A percentile compares a stretch with the other conserved stretches of the same genome.
Evolutionary conservation across 495 filamentous ascomycete species (phyloP).

Genomic region (Xylaria telfairii): DNA sequence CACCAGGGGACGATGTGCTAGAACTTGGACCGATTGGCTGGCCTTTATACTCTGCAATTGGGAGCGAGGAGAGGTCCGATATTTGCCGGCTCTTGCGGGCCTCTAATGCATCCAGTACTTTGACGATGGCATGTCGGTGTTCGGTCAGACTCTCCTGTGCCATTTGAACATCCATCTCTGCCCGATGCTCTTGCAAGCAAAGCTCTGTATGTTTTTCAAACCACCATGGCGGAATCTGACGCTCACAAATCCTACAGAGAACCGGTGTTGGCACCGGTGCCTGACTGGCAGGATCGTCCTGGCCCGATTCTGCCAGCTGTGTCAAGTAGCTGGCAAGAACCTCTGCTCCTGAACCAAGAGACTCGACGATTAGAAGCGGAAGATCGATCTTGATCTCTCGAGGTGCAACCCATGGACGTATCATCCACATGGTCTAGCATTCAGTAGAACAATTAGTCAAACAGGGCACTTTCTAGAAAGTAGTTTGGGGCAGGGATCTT

Average conservation of each 20-base stretch:
- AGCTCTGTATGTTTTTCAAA: conserved; percentile 98
- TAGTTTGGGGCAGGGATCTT: conserved; percentile 45
- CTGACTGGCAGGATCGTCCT: conserved; percentile 79
- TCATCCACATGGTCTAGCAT: conserved; percentile 97
- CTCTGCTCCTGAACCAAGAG: conserved; percentile 91
- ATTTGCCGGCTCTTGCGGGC: conserved; percentile 72
- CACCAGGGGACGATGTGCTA: conserved; percentile 63
- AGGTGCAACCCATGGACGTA: conserved; percentile 87
- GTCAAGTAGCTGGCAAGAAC: conserved; percentile 94
- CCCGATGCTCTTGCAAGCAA: conserved; percentile 92
- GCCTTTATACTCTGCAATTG: conserved; percentile 88
- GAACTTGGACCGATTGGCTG: conserved; percentile 81
- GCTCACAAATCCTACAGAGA: conserved; percentile 95
- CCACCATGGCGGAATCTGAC: conserved; percentile 99
- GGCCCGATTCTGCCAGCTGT: conserved; percentile 81
- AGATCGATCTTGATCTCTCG: conserved; percentile 95
- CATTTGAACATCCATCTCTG: conserved; percentile 96
- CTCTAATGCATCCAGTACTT: conserved; percentile 89
- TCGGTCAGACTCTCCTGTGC: conserved; percentile 92
- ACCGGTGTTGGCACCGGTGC: conserved; percentile 82
- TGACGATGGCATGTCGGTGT: conserved; percentile 94
- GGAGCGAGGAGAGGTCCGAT: conserved; percentile 60
- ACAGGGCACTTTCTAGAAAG: background rate
- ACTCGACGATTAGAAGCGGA: conserved; percentile 87
- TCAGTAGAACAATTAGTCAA: conserved; percentile 22